These are phyloP conservation scores for Boletus tylopilopsis DNA, from an alignment of 768 basidiomycete genomes.

Conservation along the genomic window DNA sequence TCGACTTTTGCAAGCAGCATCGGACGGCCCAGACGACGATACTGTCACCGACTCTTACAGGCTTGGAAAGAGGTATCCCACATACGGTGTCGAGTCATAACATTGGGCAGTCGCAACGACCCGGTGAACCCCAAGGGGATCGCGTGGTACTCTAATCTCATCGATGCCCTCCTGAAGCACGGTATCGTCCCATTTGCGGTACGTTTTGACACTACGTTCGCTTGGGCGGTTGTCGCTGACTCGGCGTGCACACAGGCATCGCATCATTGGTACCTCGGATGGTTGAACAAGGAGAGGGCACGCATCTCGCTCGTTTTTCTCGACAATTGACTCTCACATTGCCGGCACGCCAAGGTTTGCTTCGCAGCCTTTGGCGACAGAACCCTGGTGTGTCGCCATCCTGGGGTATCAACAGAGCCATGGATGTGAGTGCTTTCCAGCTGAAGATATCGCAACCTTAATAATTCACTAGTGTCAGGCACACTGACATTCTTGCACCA, in stretches of 20 bases:
- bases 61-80: slow-evolving; percentile 64
- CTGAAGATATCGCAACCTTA: background rate
- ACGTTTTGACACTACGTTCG: slow-evolving; percentile 20
- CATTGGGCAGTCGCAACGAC: slow-evolving; percentile 67
- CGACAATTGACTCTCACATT: background rate
- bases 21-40: slow-evolving; percentile 64
- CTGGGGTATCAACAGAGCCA: slow-evolving; percentile 68
- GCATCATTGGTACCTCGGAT: slow-evolving; percentile 70
- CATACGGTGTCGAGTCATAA: slow-evolving; percentile 68
- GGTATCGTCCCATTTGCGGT: slow-evolving; percentile 70
- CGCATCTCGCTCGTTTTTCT: slow-evolving; percentile 20
- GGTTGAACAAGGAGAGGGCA: slow-evolving; percentile 59
- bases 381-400: slow-evolving; percentile 70
- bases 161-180: slow-evolving; percentile 59
- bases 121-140: slow-evolving; percentile 69
- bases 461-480: slow-evolving; percentile 52
- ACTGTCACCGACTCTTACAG: slow-evolving; percentile 70
- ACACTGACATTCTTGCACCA: slow-evolving; percentile 64
- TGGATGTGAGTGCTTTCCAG: slow-evolving; percentile 51
- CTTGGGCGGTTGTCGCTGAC: background rate
- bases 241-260: slow-evolving; percentile 43
- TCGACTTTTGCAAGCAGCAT: slow-evolving; percentile 58
- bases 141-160: slow-evolving; percentile 67
- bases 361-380: slow-evolving; percentile 74
- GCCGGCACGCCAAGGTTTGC: slow-evolving; percentile 46